phyloP scores from a whole-genome alignment of 371 early-diverging fungal species.

The Mucor saturninus region DNA sequence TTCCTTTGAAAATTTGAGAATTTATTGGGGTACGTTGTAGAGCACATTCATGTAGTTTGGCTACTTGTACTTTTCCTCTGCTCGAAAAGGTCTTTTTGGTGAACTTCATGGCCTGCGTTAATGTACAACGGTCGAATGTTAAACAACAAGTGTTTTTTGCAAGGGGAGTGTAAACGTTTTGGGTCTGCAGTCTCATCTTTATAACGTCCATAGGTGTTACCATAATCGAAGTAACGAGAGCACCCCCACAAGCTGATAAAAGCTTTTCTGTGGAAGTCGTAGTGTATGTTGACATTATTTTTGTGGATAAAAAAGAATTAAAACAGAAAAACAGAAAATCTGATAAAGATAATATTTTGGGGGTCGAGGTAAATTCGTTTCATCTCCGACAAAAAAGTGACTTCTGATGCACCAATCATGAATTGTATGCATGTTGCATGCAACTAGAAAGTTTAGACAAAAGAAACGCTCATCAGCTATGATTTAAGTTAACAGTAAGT shows the following conservation, averaged over 20 bases:
- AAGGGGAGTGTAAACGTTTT: conserved; percentile 26
- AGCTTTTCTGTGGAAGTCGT: conserved; percentile 51
- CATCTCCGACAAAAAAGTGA: background rate
- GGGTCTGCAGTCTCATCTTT: conserved; percentile 89
- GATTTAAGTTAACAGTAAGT: too few species aligned
- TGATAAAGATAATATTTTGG: conserved; percentile 10
- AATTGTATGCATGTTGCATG: too few species aligned
- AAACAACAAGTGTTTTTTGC: conserved; percentile 18
- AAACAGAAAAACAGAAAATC: conserved; percentile 6
- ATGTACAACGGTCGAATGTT: conserved; percentile 18
- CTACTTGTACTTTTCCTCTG: conserved; percentile 18
- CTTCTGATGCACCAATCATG: too few species aligned
- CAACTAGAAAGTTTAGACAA: too few species aligned
- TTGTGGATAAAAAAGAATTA: background rate
- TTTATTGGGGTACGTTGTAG: conserved; percentile 2
- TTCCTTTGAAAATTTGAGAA: conserved; percentile 27
- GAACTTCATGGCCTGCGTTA: conserved; percentile 21
- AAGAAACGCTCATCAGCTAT: too few species aligned
- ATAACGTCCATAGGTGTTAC: conserved; percentile 95
- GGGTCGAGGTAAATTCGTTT: background rate
- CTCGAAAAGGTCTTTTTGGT: conserved; percentile 17
- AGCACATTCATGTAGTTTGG: conserved; percentile 37
- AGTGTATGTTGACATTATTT: conserved; percentile 1
- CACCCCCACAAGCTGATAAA: conserved; percentile 79
- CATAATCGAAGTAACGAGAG: conserved; percentile 66